Evolutionary conservation across 257 asterid species (phyloP).

Genomic region (Echium plantagineum): DNA sequence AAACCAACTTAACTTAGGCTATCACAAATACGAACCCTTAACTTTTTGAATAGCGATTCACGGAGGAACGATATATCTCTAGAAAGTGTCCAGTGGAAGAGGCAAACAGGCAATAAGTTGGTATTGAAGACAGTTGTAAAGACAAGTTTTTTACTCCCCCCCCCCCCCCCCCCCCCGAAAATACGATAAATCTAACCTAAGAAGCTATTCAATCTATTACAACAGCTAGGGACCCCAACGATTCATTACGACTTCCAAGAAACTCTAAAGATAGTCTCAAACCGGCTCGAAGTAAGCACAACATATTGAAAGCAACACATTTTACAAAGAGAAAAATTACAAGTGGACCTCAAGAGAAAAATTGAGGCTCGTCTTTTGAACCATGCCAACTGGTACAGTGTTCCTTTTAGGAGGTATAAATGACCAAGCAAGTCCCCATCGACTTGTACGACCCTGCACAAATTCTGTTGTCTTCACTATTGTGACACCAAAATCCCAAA

Average conservation of each 20-base stretch:
- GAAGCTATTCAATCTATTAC: no score
- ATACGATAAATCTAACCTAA: no score
- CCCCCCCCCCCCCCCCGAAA: no score
- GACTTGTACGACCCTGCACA: constrained; percentile 87
- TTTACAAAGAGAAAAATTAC: background rate
- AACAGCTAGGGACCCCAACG: no score
- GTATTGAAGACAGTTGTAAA: no score
- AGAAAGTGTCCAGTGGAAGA: no score
- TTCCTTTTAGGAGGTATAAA: constrained; percentile 49
- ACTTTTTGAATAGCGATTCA: no score
- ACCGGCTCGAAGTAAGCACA: background rate
- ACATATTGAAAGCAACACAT: background rate
- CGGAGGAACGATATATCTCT: no score
- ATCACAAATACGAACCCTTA: no score
- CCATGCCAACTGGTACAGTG: constrained; percentile 22
- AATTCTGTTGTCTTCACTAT: constrained; percentile 87
- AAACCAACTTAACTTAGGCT: no score
- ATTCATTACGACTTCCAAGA: constrained; percentile 1
- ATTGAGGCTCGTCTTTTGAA: constrained; percentile 48
- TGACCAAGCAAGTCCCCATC: constrained; percentile 99
- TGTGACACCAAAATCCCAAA: constrained; percentile 70
- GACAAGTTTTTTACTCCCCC: no score
- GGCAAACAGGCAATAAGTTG: no score
- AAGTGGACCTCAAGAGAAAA: constrained; percentile 65
- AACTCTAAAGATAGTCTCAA: background rate